Evolutionary conservation across 441 rosid genomes (phyloP), one percentile per base, ranked within the genome.

Genomic region (Breynia disticha): DNA sequence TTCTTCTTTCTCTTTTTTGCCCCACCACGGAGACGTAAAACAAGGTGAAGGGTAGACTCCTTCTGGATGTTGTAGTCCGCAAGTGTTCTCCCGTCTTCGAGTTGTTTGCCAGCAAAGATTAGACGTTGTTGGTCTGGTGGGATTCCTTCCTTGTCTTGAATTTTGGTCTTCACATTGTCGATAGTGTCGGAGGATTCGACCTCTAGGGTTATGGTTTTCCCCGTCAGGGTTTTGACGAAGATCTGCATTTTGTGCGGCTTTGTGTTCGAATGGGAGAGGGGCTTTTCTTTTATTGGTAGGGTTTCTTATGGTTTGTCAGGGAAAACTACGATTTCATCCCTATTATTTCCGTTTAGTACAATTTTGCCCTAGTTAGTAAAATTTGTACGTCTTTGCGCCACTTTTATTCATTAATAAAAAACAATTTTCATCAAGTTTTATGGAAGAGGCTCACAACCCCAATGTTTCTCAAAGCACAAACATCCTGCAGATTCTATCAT

Each of bases 1-100:
- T 87, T 87, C 96, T 87, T 87, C 96, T 87, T 87, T 52, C 94
- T 75, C 83, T 85, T 87, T 76, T 87, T 84, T 0, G 94, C 96
- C 19, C 96, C 96, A 3, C 96, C 96, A 13, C 94, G 80, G 58
- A 82, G 81, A 16, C 95, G 86, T 44, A 87, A 90, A 2, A 87
- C 96, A 6, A 87, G 73, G 67, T 87, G 96, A 7, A 84, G 93
- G 9, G 93, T 82, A 8, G 93, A 87, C 57, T 86, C 95, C 83
- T 86, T 86, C 76, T 86, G 95, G 66, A 84, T 87, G 71, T 84
- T 84, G 76, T 84, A 87, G 72, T 87, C 94, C 7, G 90, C 96
- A 43, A 87, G 80, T 5, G 94, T 82, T 11, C 96, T 86, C 5
- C 94, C 94, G 57, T 87, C 96, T 63, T 87, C 96, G 2, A 87